Percentiles rank a stretch among this genome's conserved stretches.
Conservation (phyloP, 2,329 filamentous ascomycete species). For the Clarireedia sp. region DNA sequence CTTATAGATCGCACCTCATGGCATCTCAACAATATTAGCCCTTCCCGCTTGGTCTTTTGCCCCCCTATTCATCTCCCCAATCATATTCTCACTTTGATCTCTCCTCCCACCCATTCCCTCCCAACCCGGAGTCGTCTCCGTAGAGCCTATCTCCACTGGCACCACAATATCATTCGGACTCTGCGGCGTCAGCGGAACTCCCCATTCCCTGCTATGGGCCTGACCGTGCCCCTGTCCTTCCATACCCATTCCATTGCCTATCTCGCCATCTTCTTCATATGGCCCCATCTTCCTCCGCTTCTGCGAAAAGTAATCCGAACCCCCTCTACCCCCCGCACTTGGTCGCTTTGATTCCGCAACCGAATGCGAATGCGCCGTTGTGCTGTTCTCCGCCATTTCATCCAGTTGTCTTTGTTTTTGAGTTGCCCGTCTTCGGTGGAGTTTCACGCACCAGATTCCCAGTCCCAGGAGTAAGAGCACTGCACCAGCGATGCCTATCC, state of each 20-base stretch:
- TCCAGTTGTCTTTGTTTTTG: background rate
- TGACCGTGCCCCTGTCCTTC: no score
- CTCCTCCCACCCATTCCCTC: background rate
- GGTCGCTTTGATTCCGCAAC: slow-evolving; percentile 8
- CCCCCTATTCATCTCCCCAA: no score
- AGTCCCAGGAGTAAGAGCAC: slow-evolving; percentile 36
- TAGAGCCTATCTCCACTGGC: slow-evolving; percentile 47
- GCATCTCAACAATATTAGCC: no score
- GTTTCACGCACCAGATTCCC: slow-evolving; percentile 41
- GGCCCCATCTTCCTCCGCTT: slow-evolving; percentile 32
- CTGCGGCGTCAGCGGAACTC: slow-evolving; percentile 38
- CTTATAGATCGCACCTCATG: no score
- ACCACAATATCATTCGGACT: slow-evolving; percentile 42
- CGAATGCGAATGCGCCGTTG: slow-evolving; percentile 12
- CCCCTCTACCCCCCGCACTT: background rate
- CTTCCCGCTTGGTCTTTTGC: no score
- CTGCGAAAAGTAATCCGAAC: slow-evolving; percentile 28
- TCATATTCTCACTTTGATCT: background rate
- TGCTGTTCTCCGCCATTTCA: background rate
- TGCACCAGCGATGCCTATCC: slow-evolving; percentile 41
- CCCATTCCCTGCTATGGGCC: slow-evolving; percentile 24
- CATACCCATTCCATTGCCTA: no score
- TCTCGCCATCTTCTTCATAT: slow-evolving; percentile 25
- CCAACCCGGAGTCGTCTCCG: background rate
- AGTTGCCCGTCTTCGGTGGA: slow-evolving; percentile 28